Evolutionary conservation across 106 monocot genomes (phyloP).

Genomic region (Dendrobium chrysotoxum): DNA sequence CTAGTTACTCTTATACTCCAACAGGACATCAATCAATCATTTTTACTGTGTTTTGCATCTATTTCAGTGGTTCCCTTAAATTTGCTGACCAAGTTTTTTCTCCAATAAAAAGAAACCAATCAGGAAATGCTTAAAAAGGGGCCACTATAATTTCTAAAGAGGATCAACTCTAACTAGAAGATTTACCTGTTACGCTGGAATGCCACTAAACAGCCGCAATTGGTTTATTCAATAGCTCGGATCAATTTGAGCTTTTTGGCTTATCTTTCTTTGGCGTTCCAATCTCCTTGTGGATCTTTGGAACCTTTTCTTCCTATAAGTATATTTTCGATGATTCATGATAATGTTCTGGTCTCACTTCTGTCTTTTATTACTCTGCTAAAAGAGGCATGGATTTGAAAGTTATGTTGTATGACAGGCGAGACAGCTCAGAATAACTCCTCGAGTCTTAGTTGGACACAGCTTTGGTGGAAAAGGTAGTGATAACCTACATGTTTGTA

Average conservation of each 20-base stretch:
- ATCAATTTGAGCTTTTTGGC: background rate
- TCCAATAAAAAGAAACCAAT: background rate
- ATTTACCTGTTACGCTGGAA: background rate
- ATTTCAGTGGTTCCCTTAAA: background rate
- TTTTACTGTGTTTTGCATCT: background rate
- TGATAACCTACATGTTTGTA: background rate
- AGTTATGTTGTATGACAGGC: slow-evolving; percentile 37
- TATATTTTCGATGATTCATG: background rate
- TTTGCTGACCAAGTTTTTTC: background rate
- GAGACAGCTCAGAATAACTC: slow-evolving; percentile 68
- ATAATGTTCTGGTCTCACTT: background rate
- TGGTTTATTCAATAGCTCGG: background rate
- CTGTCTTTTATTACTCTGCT: background rate
- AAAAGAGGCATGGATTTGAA: background rate
- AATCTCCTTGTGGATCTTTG: background rate
- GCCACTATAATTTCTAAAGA: background rate
- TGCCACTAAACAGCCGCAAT: background rate
- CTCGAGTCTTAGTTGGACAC: slow-evolving; percentile 93
- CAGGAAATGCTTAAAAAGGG: background rate
- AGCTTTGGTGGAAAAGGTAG: slow-evolving; percentile 98
- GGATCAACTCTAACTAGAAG: background rate
- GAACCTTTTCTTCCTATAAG: background rate
- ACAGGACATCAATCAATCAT: background rate
- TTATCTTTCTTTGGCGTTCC: background rate
- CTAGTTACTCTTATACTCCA: background rate